These are phyloP conservation scores for Canavalia ensiformis DNA, from an alignment of 306 rosid species.

Conservation along the genomic window DNA sequence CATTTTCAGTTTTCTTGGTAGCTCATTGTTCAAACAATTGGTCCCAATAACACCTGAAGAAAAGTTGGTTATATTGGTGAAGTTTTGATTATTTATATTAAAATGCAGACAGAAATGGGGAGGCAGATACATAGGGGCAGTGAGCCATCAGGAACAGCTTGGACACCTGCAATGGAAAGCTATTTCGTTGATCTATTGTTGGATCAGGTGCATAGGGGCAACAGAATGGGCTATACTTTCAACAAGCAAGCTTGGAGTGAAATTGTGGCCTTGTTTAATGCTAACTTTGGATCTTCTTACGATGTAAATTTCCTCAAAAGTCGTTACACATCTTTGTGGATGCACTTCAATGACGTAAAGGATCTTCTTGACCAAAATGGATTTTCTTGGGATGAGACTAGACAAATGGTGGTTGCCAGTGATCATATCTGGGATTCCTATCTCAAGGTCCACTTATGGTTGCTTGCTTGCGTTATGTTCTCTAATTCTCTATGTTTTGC, in stretches of 20 bases:
- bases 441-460: constrained; percentile 52
- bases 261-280: constrained; percentile 60
- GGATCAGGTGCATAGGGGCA: constrained; percentile 68
- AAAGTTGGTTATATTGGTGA: neutral
- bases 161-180: constrained; percentile 62
- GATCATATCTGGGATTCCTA: constrained; percentile 61
- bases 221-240: constrained; percentile 68
- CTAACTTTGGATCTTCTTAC: constrained; percentile 55
- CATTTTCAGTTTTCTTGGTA: neutral
- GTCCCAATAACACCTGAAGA: neutral
- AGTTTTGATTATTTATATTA: constrained; percentile 4
- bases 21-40: neutral
- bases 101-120: constrained; percentile 48
- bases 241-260: constrained; percentile 72
- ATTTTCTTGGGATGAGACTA: constrained; percentile 64
- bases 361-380: constrained; percentile 64
- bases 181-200: constrained; percentile 60
- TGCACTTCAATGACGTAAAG: constrained; percentile 60
- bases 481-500: neutral
- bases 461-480: neutral
- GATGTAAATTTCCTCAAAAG: constrained; percentile 62
- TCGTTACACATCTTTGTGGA: constrained; percentile 59
- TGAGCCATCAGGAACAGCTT: constrained; percentile 57
- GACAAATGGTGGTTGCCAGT: constrained; percentile 59
- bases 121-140: constrained; percentile 45